Conservation (phyloP, 2,329 filamentous ascomycete species). For the Cladosporium halotolerans region DNA sequence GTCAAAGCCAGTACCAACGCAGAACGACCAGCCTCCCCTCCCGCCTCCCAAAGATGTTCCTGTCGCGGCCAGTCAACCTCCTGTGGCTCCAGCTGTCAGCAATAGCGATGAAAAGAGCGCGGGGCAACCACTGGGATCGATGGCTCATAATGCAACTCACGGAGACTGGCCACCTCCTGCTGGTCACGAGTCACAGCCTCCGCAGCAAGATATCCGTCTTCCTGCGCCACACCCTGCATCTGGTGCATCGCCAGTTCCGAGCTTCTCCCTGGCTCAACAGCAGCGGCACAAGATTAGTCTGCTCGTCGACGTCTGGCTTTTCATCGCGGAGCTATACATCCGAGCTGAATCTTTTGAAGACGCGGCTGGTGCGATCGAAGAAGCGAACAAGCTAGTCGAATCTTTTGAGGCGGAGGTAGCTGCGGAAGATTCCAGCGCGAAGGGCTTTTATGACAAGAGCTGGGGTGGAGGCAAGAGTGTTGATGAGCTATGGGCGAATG, state of each 20-base stretch:
- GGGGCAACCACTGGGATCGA: constrained; percentile 34
- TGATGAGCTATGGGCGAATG: constrained; percentile 78
- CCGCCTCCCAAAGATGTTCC: constrained; percentile 10
- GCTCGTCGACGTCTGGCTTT: constrained; percentile 78
- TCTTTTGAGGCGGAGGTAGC: constrained; percentile 62
- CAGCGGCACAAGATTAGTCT: constrained; percentile 51
- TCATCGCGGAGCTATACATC: constrained; percentile 82
- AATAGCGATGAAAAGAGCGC: constrained; percentile 22
- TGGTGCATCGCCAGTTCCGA: constrained; percentile 37
- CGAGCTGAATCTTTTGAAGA: constrained; percentile 75
- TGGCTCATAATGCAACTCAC: constrained; percentile 34
- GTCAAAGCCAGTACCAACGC: neutral
- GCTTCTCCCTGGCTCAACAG: constrained; percentile 46
- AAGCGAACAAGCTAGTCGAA: constrained; percentile 72
- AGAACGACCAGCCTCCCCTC: constrained; percentile 9
- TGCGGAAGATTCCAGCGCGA: constrained; percentile 56
- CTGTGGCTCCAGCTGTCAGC: neutral
- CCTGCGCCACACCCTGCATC: constrained; percentile 35
- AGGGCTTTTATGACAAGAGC: constrained; percentile 56
- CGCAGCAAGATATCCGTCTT: constrained; percentile 38
- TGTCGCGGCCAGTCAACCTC: constrained; percentile 10
- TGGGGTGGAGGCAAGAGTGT: constrained; percentile 79
- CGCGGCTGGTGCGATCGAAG: constrained; percentile 68
- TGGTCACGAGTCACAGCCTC: constrained; percentile 36
- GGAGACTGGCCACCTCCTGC: constrained; percentile 31